Percentiles rank a stretch among this genome's conserved stretches.
phyloP scores from a whole-genome alignment of 192 early-diverging fungal species.

The Coemansia sp. region DNA sequence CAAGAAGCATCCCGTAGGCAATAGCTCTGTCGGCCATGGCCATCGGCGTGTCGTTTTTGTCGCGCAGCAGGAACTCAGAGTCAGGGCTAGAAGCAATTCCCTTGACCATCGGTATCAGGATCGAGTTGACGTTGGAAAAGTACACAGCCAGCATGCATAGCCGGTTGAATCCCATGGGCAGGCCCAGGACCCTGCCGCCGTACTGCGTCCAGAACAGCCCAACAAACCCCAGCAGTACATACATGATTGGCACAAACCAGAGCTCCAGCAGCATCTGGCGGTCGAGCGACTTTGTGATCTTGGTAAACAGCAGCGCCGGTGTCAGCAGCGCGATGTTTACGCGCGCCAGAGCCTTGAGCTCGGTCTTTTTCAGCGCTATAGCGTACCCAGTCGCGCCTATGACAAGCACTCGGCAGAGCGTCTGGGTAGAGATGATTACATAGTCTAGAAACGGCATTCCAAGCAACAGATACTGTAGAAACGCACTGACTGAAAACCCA shows the following conservation, averaged over 20 bases:
- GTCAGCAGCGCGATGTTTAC: conserved; percentile 70
- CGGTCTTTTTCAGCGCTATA: conserved; percentile 13
- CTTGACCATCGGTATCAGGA: conserved; percentile 66
- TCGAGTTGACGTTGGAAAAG: conserved; percentile 72
- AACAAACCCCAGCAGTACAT: conserved; percentile 29
- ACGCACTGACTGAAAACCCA: too few species aligned
- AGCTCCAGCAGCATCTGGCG: conserved; percentile 61
- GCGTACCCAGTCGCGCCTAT: conserved; percentile 27
- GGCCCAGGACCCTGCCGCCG: conserved; percentile 24
- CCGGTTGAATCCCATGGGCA: conserved; percentile 59
- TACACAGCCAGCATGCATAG: conserved; percentile 63
- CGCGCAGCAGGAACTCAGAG: conserved; percentile 42
- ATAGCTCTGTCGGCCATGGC: conserved; percentile 60
- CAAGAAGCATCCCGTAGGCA: conserved; percentile 75
- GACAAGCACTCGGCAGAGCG: conserved; percentile 22
- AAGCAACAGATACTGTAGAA: background rate
- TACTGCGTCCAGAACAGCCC: conserved; percentile 28
- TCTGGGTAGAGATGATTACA: conserved; percentile 29
- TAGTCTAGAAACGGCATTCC: conserved; percentile 23
- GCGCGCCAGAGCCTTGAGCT: conserved; percentile 37
- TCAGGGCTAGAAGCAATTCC: conserved; percentile 53
- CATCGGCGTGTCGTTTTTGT: conserved; percentile 35
- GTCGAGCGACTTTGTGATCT: conserved; percentile 64
- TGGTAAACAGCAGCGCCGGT: conserved; percentile 72
- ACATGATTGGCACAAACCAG: conserved; percentile 65